Percentiles rank a stretch among this genome's conserved stretches.
These are phyloP conservation scores for Blastobotrys elegans DNA, from an alignment of 1,139 yeast species.

Conservation along the genomic window DNA sequence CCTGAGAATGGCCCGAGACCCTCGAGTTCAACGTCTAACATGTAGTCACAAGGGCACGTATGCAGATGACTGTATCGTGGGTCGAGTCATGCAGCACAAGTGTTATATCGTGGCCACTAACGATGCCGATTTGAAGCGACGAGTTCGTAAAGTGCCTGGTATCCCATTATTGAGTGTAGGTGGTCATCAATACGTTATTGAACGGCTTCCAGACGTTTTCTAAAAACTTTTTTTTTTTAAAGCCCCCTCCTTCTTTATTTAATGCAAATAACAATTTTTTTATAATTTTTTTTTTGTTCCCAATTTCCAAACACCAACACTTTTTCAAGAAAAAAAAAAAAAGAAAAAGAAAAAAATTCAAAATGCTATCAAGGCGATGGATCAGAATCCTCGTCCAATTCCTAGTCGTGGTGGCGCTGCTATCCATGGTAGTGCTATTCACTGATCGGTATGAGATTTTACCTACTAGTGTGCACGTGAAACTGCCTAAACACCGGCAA, in stretches of 20 bases:
- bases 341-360: too few relatives aligned
- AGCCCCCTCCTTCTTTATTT: not conserved
- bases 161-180: conserved; percentile 97
- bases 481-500: conserved; percentile 26
- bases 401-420: conserved; percentile 18
- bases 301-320: too few relatives aligned
- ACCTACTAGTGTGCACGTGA: conserved; percentile 31
- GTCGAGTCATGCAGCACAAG: conserved; percentile 90
- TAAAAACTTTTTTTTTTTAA: conserved; percentile 31
- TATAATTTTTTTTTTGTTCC: not conserved
- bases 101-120: conserved; percentile 97
- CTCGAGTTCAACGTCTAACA: conserved; percentile 77
- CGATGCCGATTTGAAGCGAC: conserved; percentile 94
- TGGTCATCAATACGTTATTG: conserved; percentile 84
- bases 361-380: conserved; percentile 27
- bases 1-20: conserved; percentile 85
- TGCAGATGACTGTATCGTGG: conserved; percentile 96
- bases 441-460: conserved; percentile 30
- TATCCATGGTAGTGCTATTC: conserved; percentile 21
- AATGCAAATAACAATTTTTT: not conserved
- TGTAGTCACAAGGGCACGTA: conserved; percentile 94
- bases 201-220: conserved; percentile 90
- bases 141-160: conserved; percentile 94
- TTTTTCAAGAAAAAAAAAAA: too few relatives aligned
- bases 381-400: conserved; percentile 27